These are phyloP conservation scores for Pseudopyricularia cyperi DNA, from an alignment of 2,329 filamentous ascomycete species.

Conservation along the genomic window DNA sequence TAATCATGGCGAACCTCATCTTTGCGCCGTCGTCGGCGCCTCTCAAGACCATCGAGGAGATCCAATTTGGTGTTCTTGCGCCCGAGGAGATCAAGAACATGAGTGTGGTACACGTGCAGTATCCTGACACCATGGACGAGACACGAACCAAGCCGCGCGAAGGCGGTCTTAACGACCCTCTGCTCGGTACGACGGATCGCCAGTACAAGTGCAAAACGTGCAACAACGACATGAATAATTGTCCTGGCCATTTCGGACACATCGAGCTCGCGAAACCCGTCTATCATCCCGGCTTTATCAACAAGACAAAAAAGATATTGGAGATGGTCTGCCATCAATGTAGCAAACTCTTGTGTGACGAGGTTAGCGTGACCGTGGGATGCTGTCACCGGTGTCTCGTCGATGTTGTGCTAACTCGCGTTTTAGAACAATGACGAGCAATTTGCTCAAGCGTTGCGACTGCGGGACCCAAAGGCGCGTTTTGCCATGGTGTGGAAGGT, in stretches of 20 bases:
- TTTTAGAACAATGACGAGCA: slow-evolving; percentile 50
- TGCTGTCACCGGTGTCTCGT: background rate
- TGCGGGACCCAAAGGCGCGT: slow-evolving; percentile 84
- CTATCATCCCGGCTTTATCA: slow-evolving; percentile 90
- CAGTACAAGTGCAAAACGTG: slow-evolving; percentile 95
- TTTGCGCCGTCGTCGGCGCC: slow-evolving; percentile 90
- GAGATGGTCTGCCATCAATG: slow-evolving; percentile 99
- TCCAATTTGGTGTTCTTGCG: slow-evolving; percentile 95
- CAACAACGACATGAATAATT: slow-evolving; percentile 88
- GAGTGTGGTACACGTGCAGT: slow-evolving; percentile 92
- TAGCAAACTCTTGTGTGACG: slow-evolving; percentile 92
- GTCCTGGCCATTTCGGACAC: slow-evolving; percentile 95
- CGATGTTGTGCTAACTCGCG: slow-evolving; percentile 1
- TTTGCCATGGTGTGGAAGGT: slow-evolving; percentile 88
- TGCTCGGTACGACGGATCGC: slow-evolving; percentile 90
- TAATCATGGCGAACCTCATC: slow-evolving; percentile 80
- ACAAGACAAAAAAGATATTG: slow-evolving; percentile 97
- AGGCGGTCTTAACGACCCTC: slow-evolving; percentile 86
- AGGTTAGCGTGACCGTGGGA: slow-evolving; percentile 59
- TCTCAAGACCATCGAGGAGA: slow-evolving; percentile 95
- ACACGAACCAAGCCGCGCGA: slow-evolving; percentile 81
- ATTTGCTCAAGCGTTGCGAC: slow-evolving; percentile 67
- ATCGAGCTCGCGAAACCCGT: slow-evolving; percentile 96
- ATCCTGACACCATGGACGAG: slow-evolving; percentile 99
- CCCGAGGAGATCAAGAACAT: slow-evolving; percentile 99